phyloP scores from a whole-genome alignment of 108 stramenopile species.

The Cyclostephanos invisitatus region DNA sequence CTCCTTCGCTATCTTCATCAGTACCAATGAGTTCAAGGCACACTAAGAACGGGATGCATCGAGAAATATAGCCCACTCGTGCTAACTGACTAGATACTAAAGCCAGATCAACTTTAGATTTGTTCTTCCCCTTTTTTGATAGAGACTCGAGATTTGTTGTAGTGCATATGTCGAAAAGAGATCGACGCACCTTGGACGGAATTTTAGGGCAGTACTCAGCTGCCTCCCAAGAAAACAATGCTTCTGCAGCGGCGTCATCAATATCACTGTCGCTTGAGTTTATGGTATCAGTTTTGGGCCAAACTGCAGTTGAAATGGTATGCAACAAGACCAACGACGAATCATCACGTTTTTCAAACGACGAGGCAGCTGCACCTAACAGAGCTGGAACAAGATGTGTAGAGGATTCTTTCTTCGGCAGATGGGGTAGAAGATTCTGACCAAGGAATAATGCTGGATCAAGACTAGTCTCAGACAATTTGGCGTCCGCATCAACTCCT shows the following conservation, averaged over 20 bases:
- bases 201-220: constrained; percentile 33
- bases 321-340: constrained; percentile 44
- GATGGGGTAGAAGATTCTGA: constrained; percentile 54
- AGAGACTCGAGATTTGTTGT: constrained; percentile 16
- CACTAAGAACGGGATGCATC: constrained; percentile 62
- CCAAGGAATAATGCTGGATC: constrained; percentile 55
- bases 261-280: constrained; percentile 26
- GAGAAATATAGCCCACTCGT: constrained; percentile 40
- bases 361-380: constrained; percentile 47
- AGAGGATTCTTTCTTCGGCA: constrained; percentile 37
- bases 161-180: constrained; percentile 36
- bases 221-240: constrained; percentile 20
- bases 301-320: constrained; percentile 32
- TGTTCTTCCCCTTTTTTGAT: background rate
- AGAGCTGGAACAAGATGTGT: constrained; percentile 44
- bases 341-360: constrained; percentile 24
- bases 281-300: constrained; percentile 6
- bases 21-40: constrained; percentile 28
- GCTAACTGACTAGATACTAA: constrained; percentile 16
- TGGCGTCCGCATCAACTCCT: constrained; percentile 10
- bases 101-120: background rate
- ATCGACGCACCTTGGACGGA: constrained; percentile 9
- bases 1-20: constrained; percentile 19
- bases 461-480: constrained; percentile 19
- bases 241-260: constrained; percentile 33